phyloP scores from a whole-genome alignment of 2,329 filamentous ascomycete species.

The Diaporthe destruens region DNA sequence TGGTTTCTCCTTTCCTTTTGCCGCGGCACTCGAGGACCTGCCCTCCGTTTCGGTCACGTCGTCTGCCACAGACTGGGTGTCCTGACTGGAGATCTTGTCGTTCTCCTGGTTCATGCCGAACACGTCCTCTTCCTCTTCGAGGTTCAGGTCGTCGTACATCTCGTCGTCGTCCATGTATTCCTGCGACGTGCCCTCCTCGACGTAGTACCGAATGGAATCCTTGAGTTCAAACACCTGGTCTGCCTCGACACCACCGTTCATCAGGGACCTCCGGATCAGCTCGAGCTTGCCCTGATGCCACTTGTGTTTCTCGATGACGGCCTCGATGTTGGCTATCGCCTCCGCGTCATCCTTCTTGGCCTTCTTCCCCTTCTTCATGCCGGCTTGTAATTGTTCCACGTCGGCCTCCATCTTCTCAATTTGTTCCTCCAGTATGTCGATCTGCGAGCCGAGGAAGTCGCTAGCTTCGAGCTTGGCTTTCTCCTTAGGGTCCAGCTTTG shows the following conservation, averaged over 20 bases:
- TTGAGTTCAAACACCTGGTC: conserved; percentile 90
- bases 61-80: conserved; percentile 91
- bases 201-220: conserved; percentile 95
- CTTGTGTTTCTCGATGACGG: conserved; percentile 90
- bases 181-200: conserved; percentile 86
- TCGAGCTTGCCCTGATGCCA: conserved; percentile 96
- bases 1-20: conserved; percentile 65
- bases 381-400: conserved; percentile 85
- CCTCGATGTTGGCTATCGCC: conserved; percentile 87
- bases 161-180: conserved; percentile 95
- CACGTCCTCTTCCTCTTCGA: conserved; percentile 90
- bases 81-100: conserved; percentile 94
- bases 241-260: conserved; percentile 91
- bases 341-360: conserved; percentile 83
- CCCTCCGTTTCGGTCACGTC: conserved; percentile 74
- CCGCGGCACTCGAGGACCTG: conserved; percentile 58
- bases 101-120: conserved; percentile 85
- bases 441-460: conserved; percentile 87
- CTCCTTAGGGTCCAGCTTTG: conserved; percentile 97
- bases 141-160: conserved; percentile 93
- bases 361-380: conserved; percentile 92
- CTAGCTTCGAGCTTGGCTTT: conserved; percentile 91
- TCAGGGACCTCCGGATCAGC: conserved; percentile 86
- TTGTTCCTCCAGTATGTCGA: conserved; percentile 93
- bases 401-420: conserved; percentile 95